Conservation (phyloP, 768 basidiomycete genomes). For the Calocybe cyanea region DNA sequence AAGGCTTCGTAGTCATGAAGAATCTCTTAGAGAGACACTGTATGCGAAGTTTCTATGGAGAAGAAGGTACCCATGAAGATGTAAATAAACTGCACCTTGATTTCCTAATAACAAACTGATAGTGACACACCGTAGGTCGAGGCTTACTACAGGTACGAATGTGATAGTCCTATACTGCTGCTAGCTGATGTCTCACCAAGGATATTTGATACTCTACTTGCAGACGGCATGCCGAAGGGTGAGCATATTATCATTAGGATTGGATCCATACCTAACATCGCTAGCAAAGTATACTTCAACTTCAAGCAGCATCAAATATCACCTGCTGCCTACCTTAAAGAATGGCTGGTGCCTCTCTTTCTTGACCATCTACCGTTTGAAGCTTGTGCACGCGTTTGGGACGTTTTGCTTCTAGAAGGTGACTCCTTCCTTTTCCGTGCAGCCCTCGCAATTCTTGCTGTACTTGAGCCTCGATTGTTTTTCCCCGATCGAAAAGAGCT, state of each 20-base stretch:
- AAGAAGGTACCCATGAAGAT: constrained; percentile 65
- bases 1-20: constrained; percentile 78
- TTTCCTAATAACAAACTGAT: constrained; percentile 1
- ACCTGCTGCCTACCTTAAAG: constrained; percentile 75
- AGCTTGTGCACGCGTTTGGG: constrained; percentile 86
- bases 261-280: neutral
- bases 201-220: constrained; percentile 88
- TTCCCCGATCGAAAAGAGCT: constrained; percentile 82
- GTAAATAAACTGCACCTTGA: constrained; percentile 44
- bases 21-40: constrained; percentile 86
- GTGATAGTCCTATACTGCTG: neutral
- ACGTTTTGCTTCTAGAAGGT: constrained; percentile 82
- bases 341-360: constrained; percentile 81
- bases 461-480: constrained; percentile 82
- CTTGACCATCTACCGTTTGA: constrained; percentile 88
- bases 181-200: constrained; percentile 32
- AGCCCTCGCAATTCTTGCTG: constrained; percentile 76
- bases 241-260: constrained; percentile 18
- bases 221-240: constrained; percentile 95
- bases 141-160: constrained; percentile 77
- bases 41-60: constrained; percentile 81
- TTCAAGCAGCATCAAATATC: constrained; percentile 93
- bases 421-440: constrained; percentile 88
- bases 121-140: constrained; percentile 57
- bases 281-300: constrained; percentile 76